phyloP scores from a whole-genome alignment of 2,329 filamentous ascomycete genomes.

The Verticillium longisporum region DNA sequence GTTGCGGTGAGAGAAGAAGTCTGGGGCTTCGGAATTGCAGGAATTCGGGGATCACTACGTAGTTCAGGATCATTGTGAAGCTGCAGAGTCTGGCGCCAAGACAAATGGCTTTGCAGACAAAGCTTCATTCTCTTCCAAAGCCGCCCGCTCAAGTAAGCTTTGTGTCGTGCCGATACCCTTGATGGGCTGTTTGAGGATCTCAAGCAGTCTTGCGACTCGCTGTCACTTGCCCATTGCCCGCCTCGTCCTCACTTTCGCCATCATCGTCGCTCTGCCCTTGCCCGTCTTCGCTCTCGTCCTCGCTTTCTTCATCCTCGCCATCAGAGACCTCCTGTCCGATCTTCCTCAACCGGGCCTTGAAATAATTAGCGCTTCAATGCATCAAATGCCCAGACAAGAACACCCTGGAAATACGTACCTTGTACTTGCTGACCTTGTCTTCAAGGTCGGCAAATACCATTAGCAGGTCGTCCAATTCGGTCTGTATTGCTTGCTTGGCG shows the following conservation, averaged over 20 bases:
- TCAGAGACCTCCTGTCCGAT: conserved; percentile 69
- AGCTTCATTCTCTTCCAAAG: neutral
- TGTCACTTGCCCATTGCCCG: neutral
- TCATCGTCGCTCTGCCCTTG: conserved; percentile 3
- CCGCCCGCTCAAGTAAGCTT: neutral
- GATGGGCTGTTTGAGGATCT: neutral
- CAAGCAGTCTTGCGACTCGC: neutral
- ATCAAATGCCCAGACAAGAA: neutral
- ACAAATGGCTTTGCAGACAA: too few species aligned
- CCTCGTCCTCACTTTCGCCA: conserved; percentile 1
- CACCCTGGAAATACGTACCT: conserved; percentile 42
- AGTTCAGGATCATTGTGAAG: too few species aligned
- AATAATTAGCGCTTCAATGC: neutral
- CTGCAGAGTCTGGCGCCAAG: too few species aligned
- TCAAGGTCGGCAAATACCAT: conserved; percentile 78
- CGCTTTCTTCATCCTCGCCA: conserved; percentile 44
- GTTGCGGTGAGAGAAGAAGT: conserved; percentile 27
- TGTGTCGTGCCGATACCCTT: neutral
- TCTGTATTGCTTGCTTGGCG: conserved; percentile 57
- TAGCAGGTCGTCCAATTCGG: conserved; percentile 72
- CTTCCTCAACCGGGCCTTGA: conserved; percentile 51
- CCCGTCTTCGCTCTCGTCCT: conserved; percentile 15
- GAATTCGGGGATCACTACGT: neutral
- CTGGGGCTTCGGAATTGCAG: neutral
- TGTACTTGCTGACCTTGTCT: conserved; percentile 69